Evolutionary conservation across 1,139 yeast species (phyloP).

Genomic region (Geotrichum cucujoidarum): DNA sequence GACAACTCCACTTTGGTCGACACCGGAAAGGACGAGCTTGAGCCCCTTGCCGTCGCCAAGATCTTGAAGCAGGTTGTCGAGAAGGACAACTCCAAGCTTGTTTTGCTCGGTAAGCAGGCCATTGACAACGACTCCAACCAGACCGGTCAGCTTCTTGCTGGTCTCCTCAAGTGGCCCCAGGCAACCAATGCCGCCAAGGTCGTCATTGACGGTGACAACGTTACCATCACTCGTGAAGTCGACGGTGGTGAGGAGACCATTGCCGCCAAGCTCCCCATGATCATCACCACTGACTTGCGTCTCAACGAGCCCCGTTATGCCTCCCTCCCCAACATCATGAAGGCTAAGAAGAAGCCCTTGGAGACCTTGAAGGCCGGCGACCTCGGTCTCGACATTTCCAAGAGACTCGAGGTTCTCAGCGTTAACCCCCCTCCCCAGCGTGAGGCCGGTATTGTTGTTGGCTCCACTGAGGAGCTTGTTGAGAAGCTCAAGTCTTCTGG

Average conservation of each 20-base stretch:
- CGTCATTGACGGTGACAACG: constrained; percentile 52
- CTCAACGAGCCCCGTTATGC: constrained; percentile 93
- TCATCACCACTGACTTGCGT: constrained; percentile 88
- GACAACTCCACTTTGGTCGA: constrained; percentile 81
- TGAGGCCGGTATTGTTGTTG: constrained; percentile 75
- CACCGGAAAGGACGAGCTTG: constrained; percentile 59
- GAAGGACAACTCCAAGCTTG: constrained; percentile 65
- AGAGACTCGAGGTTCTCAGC: constrained; percentile 63
- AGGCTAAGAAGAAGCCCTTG: constrained; percentile 94
- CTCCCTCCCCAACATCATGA: constrained; percentile 91
- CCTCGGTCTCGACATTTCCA: constrained; percentile 59
- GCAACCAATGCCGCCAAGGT: constrained; percentile 95
- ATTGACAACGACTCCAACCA: constrained; percentile 93
- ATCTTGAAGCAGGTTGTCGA: constrained; percentile 70
- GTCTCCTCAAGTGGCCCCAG: constrained; percentile 93
- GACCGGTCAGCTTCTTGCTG: constrained; percentile 97
- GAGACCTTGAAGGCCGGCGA: constrained; percentile 66
- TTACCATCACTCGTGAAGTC: constrained; percentile 81
- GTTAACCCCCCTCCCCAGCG: constrained; percentile 85
- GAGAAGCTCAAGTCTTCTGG: constrained; percentile 63
- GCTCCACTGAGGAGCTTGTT: constrained; percentile 74
- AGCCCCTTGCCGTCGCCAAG: constrained; percentile 91
- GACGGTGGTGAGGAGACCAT: constrained; percentile 93
- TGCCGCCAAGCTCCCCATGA: constrained; percentile 71
- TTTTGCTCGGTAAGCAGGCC: constrained; percentile 91